phyloP scores from a whole-genome alignment of 2,329 filamentous ascomycete genomes.

The Penicillium corylophilum region DNA sequence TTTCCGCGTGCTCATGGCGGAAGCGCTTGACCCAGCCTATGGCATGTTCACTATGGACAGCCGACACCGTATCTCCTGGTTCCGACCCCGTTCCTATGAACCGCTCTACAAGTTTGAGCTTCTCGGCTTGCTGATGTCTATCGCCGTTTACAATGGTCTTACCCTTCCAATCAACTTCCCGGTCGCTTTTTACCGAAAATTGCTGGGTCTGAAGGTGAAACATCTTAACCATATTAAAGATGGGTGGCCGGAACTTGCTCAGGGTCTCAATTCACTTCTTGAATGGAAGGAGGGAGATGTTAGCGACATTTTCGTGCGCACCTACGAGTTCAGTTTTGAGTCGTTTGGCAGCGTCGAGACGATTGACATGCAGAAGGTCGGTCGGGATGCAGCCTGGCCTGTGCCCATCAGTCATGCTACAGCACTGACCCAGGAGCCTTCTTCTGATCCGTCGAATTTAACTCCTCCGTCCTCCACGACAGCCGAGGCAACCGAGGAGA shows the following conservation, averaged over 20 bases:
- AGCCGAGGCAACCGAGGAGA: conserved; percentile 24
- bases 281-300: conserved; percentile 80
- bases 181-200: conserved; percentile 74
- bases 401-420: conserved; percentile 6
- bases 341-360: conserved; percentile 54
- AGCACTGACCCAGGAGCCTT: conserved; percentile 25
- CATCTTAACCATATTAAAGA: conserved; percentile 76
- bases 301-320: conserved; percentile 76
- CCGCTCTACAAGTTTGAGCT: conserved; percentile 89
- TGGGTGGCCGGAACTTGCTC: conserved; percentile 81
- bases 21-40: conserved; percentile 74
- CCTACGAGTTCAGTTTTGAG: conserved; percentile 79
- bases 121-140: conserved; percentile 78
- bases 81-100: conserved; percentile 76
- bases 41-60: conserved; percentile 76
- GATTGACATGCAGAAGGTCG: conserved; percentile 54
- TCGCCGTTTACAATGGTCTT: conserved; percentile 90
- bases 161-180: conserved; percentile 90
- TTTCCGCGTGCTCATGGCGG: conserved; percentile 78
- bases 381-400: conserved; percentile 39
- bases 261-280: conserved; percentile 69
- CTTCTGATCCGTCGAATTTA: conserved; percentile 15
- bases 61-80: conserved; percentile 80
- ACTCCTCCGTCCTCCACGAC: conserved; percentile 26
- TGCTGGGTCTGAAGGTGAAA: conserved; percentile 68